Evolutionary conservation across 2,329 filamentous ascomycete genomes (phyloP), one percentile per base, ranked within the genome.

Genomic region (Penicillium sp.): DNA sequence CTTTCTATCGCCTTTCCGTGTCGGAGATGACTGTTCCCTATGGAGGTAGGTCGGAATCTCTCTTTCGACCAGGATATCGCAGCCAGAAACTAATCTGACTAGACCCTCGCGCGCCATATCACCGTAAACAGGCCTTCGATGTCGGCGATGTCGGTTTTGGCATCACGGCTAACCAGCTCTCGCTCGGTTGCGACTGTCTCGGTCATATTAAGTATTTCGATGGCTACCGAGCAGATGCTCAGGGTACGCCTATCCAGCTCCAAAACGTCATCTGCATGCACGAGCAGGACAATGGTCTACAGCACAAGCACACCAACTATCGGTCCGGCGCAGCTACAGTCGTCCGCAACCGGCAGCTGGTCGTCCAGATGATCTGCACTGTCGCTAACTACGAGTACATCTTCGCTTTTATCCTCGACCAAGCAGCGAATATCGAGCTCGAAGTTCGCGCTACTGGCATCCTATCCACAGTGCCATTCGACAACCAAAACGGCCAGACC

Each of bases 321-420:
- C 74, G 83, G 11, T 84, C 77, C 5, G 78, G 76, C 0, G 72
- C 79, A 2, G 81, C 82, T 1, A 81, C 78, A 0, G 73, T 84
- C 1, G 76, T 78, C 9, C 76, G 83, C n/a, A 80, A 78, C 51
- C 73, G 83, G 20, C 80, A 86, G 58, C 66, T 86, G 0, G 81
- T 86, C 0, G 59, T 86, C 9, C 83, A 86, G 58, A 79, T 77
- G 54, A 86, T 86, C 60, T 83, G 84, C 65, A 86, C 82, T 0
- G 80, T 86, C 2, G 73, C 79, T 8, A 86, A 86, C 66, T 86
- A 86, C 63, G 83, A 86, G 57, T 87, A 86, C 58, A 84, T 86
- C 53, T 73, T 86, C 29, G 81, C 82, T 1, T 86, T 82, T 62
- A 77, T 81, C 38, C 84, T 87, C 68, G 83, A 85, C 58, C 83